phyloP scores from a whole-genome alignment of 2,329 filamentous ascomycete genomes.

The Epichloe festucae region DNA sequence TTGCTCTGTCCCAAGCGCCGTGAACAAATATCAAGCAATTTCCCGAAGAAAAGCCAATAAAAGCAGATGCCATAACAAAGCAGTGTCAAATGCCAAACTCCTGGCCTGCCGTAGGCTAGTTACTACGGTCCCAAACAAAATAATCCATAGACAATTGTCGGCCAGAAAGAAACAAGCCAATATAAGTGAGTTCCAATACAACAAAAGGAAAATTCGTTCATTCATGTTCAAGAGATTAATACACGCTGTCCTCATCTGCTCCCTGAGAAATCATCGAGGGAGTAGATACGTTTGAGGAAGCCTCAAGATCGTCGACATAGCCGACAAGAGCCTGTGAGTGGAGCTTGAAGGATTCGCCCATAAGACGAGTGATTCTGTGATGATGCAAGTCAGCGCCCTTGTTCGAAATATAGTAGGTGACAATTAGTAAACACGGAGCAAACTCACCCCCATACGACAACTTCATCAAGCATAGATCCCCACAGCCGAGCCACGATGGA shows the following conservation, averaged over 20 bases:
- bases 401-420: background rate
- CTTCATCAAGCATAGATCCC: constrained; percentile 97
- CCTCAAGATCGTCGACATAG: constrained; percentile 76
- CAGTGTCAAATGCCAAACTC: constrained; percentile 16
- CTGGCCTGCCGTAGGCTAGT: background rate
- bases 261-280: constrained; percentile 62
- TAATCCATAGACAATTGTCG: background rate
- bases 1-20: constrained; percentile 25
- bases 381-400: constrained; percentile 9
- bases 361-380: constrained; percentile 73
- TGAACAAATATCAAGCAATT: constrained; percentile 16
- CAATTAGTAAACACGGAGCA: background rate
- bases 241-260: constrained; percentile 59
- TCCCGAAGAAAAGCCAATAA: constrained; percentile 7
- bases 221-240: constrained; percentile 41
- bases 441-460: constrained; percentile 97
- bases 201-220: constrained; percentile 27
- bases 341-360: constrained; percentile 96
- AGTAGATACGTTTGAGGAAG: constrained; percentile 54
- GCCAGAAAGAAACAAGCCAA: background rate
- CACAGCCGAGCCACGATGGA: constrained; percentile 91
- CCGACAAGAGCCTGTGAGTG: constrained; percentile 89
- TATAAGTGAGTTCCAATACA: background rate
- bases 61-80: constrained; percentile 18
- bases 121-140: background rate